Evolutionary conservation across 129 eudicot species (phyloP), one percentile per base, ranked within the genome.

Genomic region (Pittosporum tobira): DNA sequence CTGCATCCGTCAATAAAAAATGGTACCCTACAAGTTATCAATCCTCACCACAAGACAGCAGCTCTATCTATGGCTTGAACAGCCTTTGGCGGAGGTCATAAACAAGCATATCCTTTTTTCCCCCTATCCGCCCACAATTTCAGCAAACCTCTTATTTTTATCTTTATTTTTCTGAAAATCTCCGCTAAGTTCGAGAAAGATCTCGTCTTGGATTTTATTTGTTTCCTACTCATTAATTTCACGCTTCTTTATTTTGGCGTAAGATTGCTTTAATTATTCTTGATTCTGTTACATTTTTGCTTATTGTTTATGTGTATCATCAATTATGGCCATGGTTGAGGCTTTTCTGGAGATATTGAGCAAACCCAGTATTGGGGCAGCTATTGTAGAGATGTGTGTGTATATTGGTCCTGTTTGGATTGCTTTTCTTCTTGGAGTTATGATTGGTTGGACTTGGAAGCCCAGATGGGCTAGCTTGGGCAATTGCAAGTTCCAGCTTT

Each of bases 371-470:
- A 64, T 48, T 12, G 84, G 83, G 14, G 73, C 49, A 51, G 53
- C 64, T 34, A 46, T 72, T 51, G 43, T 67, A 11, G 78, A 72
- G 51, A 67, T 80, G 77, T 55, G 75, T 44, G 14, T 76, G 71
- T 66, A 59, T 48, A n/a, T 77, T 25, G 52, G 62, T 44, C 77
- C 74, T 44, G 73, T 81, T 63, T 67, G 73, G 67, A 60, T 82
- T 72, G 83, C 71, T 21, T 81, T 85, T 72, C 45, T 79, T 56
- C 6, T 89, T 44, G 97, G 95, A 61, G 19, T 89, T 55, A 25
- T 80, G 45, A 72, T 77, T 46, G 97, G 97, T 58, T 85, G 94
- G 97, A 74, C 61, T 18, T 89, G 97, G 97, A 89, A 71, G 69
- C 96, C 96, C 21, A 76, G 56, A 36, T 85, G 95, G 94, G 81